Conservation (phyloP, 495 filamentous ascomycete genomes). For the Lentithecium fluviatile region DNA sequence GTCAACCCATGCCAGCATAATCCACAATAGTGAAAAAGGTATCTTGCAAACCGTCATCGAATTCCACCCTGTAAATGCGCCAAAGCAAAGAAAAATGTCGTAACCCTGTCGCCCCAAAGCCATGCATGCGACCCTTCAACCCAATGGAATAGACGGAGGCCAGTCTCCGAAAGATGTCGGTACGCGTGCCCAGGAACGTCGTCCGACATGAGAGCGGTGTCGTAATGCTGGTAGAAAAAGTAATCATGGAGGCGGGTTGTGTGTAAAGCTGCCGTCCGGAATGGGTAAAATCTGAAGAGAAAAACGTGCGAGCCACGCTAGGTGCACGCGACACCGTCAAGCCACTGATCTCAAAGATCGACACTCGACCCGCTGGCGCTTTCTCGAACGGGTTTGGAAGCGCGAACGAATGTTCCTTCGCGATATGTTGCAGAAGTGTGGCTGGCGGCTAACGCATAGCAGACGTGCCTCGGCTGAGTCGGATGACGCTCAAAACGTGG, state of each 20-base stretch:
- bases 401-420: slow-evolving; percentile 21
- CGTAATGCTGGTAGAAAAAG: background rate
- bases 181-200: background rate
- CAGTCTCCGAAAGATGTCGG: background rate
- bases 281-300: slow-evolving; percentile 6
- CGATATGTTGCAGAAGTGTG: slow-evolving; percentile 13
- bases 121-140: background rate
- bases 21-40: background rate
- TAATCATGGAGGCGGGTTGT: background rate
- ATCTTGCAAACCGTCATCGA: slow-evolving; percentile 1
- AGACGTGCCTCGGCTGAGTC: background rate
- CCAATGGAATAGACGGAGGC: background rate
- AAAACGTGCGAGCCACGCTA: slow-evolving; percentile 33
- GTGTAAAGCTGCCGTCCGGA: slow-evolving; percentile 11
- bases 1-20: background rate
- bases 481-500: background rate
- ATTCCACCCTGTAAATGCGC: background rate
- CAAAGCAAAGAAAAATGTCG: background rate
- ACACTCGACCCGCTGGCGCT: background rate
- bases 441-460: background rate
- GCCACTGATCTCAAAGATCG: slow-evolving; percentile 37
- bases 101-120: background rate
- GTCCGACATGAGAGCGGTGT: background rate
- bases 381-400: slow-evolving; percentile 32
- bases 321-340: slow-evolving; percentile 27